Conservation (phyloP, 2,329 filamentous ascomycete species). For the Hypocrella siamensis region DNA sequence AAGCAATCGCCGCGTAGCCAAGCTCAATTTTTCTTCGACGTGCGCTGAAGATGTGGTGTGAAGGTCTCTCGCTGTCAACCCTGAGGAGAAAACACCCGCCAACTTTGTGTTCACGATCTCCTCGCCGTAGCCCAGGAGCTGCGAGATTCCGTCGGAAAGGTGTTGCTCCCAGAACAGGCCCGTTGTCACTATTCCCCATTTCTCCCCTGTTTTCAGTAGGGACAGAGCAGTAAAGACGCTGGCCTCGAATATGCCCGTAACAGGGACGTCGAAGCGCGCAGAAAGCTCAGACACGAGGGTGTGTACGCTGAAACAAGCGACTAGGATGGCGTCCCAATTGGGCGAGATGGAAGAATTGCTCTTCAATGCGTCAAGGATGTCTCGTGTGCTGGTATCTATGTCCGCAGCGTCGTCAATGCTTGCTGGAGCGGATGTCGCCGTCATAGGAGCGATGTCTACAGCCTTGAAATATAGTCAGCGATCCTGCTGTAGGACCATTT, state of each 20-base stretch:
- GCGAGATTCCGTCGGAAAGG: conserved; percentile 46
- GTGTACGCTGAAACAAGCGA: conserved; percentile 82
- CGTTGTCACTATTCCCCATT: conserved; percentile 81
- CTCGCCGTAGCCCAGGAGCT: conserved; percentile 39
- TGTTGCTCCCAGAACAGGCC: conserved; percentile 71
- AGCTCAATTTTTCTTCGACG: conserved; percentile 48
- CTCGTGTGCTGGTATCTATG: conserved; percentile 44
- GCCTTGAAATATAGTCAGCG: conserved; percentile 16
- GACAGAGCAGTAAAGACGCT: conserved; percentile 52
- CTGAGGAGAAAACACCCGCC: conserved; percentile 69
- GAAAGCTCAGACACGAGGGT: conserved; percentile 51
- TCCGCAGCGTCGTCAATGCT: conserved; percentile 69
- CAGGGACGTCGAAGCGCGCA: conserved; percentile 5
- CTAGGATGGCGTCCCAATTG: conserved; percentile 58
- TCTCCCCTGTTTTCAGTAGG: conserved; percentile 20
- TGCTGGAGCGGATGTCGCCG: conserved; percentile 47
- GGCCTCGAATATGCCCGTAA: conserved; percentile 71
- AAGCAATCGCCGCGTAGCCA: conserved; percentile 54
- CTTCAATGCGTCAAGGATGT: conserved; percentile 42
- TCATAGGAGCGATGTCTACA: conserved; percentile 45
- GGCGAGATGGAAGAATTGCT: conserved; percentile 17
- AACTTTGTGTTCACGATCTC: conserved; percentile 35
- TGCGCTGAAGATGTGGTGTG: conserved; percentile 52
- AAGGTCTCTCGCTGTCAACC: conserved; percentile 64
- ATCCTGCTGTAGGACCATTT: background rate